phyloP scores from a whole-genome alignment of 108 stramenopile genomes.

The Nitzschia sp. region DNA sequence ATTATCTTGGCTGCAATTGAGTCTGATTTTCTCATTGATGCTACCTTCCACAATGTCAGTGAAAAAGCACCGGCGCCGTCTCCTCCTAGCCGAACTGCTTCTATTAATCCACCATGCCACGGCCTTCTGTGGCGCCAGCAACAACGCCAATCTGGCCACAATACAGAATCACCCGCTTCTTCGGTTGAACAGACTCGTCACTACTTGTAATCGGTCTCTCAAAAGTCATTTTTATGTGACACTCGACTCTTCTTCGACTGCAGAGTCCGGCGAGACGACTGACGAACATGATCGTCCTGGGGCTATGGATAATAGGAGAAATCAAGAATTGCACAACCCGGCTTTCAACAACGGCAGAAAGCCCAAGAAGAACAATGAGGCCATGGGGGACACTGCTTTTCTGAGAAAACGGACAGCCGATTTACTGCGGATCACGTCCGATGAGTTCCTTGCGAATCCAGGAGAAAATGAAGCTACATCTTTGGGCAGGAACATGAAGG shows the following conservation, averaged over 20 bases:
- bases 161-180: not conserved
- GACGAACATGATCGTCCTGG: not conserved
- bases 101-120: not conserved
- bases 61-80: not conserved
- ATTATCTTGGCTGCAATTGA: no score
- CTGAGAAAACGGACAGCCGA: conserved; percentile 60
- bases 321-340: conserved; percentile 54
- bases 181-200: no score
- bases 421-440: conserved; percentile 32
- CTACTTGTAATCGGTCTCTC: not conserved
- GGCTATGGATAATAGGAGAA: conserved; percentile 25
- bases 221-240: not conserved
- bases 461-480: not conserved
- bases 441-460: not conserved
- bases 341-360: conserved; percentile 38
- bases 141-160: no score
- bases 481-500: conserved; percentile 40
- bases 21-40: no score
- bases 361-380: conserved; percentile 39
- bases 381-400: conserved; percentile 57
- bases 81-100: not conserved
- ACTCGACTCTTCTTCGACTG: conserved; percentile 1
- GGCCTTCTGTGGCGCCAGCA: not conserved
- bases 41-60: no score
- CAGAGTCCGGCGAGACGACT: not conserved